A percentile compares a stretch with the other conserved stretches of the same genome.
Conservation (phyloP, 768 basidiomycete genomes). For the Rubroboletus satanas region DNA sequence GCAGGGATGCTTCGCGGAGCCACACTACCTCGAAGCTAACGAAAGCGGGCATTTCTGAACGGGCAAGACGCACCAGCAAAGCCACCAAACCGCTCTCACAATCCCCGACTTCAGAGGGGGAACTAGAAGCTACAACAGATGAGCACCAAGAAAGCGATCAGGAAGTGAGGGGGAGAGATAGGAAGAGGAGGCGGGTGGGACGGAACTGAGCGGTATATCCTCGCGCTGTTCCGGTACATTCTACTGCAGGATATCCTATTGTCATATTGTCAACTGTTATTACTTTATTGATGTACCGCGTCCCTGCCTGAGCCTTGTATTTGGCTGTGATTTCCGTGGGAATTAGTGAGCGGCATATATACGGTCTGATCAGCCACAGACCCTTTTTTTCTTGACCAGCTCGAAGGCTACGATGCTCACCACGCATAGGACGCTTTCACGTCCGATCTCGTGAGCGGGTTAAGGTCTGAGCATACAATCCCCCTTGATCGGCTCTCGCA, state of each 20-base stretch:
- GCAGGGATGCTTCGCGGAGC: conserved; percentile 2
- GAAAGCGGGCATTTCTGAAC: conserved; percentile 1
- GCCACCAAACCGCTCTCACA: not conserved
- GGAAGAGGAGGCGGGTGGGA: conserved; percentile 30
- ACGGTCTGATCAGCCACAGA: not conserved
- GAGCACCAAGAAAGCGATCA: conserved; percentile 10
- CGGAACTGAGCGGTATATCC: not conserved
- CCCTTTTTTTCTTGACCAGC: conserved; percentile 27
- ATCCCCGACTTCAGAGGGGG: conserved; percentile 9
- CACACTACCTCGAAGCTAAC: conserved; percentile 7
- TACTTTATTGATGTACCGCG: not conserved
- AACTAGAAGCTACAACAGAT: conserved; percentile 3
- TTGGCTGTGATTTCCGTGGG: not conserved
- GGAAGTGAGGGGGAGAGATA: conserved; percentile 19
- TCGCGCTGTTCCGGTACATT: not conserved
- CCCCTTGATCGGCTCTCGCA: conserved; percentile 60
- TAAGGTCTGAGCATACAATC: conserved; percentile 76
- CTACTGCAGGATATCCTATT: not conserved
- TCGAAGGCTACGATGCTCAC: conserved; percentile 71
- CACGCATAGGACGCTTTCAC: conserved; percentile 41
- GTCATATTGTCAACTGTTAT: not conserved
- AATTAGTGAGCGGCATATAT: not conserved
- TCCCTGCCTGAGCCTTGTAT: not conserved
- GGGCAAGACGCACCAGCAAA: conserved; percentile 1
- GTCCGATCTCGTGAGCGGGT: conserved; percentile 61